These are phyloP conservation scores for Crithidia sp. DNA, from an alignment of 208 protist species.

Conservation along the genomic window DNA sequence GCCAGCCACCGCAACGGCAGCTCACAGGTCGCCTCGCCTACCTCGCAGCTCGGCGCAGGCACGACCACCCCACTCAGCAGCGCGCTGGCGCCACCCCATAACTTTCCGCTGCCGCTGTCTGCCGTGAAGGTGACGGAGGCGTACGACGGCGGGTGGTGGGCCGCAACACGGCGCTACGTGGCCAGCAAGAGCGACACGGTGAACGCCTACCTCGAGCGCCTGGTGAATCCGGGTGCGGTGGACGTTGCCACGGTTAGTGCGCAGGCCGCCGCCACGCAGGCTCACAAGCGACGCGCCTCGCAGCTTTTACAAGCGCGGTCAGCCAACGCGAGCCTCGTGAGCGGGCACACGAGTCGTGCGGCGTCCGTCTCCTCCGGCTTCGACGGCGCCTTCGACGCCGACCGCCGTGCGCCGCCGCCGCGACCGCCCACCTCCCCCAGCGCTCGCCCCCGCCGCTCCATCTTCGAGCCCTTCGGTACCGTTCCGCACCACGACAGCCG, in stretches of 20 bases:
- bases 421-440: not conserved
- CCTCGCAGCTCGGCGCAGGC: not conserved
- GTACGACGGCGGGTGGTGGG: constrained; percentile 29
- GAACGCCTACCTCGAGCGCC: constrained; percentile 37
- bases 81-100: not conserved
- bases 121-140: not conserved
- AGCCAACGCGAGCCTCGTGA: not conserved
- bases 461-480: constrained; percentile 23
- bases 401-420: not conserved
- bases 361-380: constrained; percentile 13
- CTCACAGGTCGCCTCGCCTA: not conserved
- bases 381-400: constrained; percentile 4
- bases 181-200: constrained; percentile 21
- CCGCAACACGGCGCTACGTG: constrained; percentile 12
- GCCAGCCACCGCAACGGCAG: constrained; percentile 17
- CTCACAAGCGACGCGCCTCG: constrained; percentile 6
- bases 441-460: not conserved
- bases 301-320: not conserved
- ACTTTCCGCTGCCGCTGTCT: not conserved
- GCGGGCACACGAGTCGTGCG: constrained; percentile 10
- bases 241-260: constrained; percentile 1
- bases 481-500: constrained; percentile 1
- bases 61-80: not conserved
- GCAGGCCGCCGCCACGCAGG: constrained; percentile 5
- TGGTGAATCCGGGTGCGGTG: constrained; percentile 39